A percentile compares a stretch with the other conserved stretches of the same genome.
phyloP scores from a whole-genome alignment of 169 alveolate genomes.

The Cryptosporidium viatorum region DNA sequence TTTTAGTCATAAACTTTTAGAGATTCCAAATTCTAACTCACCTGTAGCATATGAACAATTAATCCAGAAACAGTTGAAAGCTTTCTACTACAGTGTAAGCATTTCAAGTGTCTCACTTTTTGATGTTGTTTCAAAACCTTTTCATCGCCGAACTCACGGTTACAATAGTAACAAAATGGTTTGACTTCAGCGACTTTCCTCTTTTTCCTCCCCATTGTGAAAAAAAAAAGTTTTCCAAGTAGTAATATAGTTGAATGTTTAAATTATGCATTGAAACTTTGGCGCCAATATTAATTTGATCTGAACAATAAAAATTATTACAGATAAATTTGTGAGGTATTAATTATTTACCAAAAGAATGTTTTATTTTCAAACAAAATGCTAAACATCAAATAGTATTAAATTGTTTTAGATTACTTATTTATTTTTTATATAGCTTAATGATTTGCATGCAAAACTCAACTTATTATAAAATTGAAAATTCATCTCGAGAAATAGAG shows the following conservation, averaged over 20 bases:
- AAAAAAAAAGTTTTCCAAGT: background rate
- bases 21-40: slow-evolving; percentile 19
- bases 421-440: background rate
- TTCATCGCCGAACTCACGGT: slow-evolving; percentile 96
- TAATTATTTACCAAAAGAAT: too few relatives aligned
- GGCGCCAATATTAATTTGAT: slow-evolving; percentile 32
- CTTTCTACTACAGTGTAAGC: slow-evolving; percentile 93
- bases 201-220: slow-evolving; percentile 93
- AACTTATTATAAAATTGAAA: background rate
- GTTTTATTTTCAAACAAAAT: too few relatives aligned
- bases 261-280: background rate
- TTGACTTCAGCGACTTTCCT: slow-evolving; percentile 90
- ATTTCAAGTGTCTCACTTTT: slow-evolving; percentile 97
- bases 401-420: background rate
- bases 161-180: slow-evolving; percentile 98
- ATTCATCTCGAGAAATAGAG: slow-evolving; percentile 34
- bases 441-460: slow-evolving; percentile 13
- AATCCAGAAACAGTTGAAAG: slow-evolving; percentile 95
- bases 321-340: background rate
- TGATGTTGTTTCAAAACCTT: slow-evolving; percentile 96
- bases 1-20: background rate
- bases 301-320: background rate
- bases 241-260: background rate
- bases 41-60: slow-evolving; percentile 90
- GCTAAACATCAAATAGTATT: too few relatives aligned